Conservation (phyloP, 2,329 filamentous ascomycete genomes). For the Fonsecaea erecta region DNA sequence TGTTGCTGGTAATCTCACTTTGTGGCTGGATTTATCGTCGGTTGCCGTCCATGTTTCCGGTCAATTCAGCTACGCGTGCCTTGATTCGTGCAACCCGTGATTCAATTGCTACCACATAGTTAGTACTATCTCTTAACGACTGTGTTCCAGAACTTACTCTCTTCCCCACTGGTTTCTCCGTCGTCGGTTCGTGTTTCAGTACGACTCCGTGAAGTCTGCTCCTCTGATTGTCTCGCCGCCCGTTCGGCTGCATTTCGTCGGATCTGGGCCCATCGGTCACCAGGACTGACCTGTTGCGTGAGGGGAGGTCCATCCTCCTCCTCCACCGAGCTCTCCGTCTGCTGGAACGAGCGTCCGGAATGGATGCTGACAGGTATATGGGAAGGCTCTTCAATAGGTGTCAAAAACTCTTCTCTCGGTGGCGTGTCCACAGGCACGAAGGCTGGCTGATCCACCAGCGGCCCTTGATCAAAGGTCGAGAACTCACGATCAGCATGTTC, state of each 20-base stretch:
- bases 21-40: conserved; percentile 30
- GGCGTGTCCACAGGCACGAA: conserved; percentile 69
- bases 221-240: conserved; percentile 69
- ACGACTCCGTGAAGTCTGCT: conserved; percentile 56
- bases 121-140: conserved; percentile 31
- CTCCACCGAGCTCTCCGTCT: conserved; percentile 24
- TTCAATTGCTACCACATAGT: conserved; percentile 76
- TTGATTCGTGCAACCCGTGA: conserved; percentile 97
- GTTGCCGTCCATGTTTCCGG: conserved; percentile 73
- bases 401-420: conserved; percentile 34
- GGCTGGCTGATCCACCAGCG: conserved; percentile 81
- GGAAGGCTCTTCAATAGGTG: conserved; percentile 32
- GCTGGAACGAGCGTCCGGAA: conserved; percentile 24
- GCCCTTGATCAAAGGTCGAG: conserved; percentile 82
- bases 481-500: conserved; percentile 57
- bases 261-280: conserved; percentile 94
- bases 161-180: conserved; percentile 91
- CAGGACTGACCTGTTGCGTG: conserved; percentile 42
- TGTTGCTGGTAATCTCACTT: not conserved
- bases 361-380: conserved; percentile 35
- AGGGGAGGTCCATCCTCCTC: conserved; percentile 38
- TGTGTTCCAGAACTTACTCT: conserved; percentile 67
- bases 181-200: conserved; percentile 70
- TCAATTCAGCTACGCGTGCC: conserved; percentile 92
- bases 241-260: conserved; percentile 90